phyloP scores from a whole-genome alignment of 345 rosid species.

The Brassica carinata region DNA sequence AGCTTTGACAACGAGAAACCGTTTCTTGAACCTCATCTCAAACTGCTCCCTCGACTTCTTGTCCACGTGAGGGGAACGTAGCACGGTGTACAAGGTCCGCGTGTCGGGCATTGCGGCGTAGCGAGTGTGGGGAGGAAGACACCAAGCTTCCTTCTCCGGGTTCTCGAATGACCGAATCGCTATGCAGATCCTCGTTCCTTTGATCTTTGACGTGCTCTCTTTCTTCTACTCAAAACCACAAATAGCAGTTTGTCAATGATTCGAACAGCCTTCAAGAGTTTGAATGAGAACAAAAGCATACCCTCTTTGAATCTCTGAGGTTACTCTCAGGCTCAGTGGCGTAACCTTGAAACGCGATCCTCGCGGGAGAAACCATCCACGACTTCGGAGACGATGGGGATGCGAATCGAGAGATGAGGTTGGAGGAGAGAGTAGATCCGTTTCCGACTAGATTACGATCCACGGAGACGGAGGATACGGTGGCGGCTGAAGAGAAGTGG shows the following conservation, averaged over 20 bases:
- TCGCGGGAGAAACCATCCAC: conserved; percentile 40
- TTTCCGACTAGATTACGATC: neutral
- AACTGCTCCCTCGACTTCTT: conserved; percentile 40
- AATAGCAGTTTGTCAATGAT: neutral
- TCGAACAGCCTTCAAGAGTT: neutral
- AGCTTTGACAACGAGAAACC: conserved; percentile 37
- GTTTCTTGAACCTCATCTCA: conserved; percentile 39
- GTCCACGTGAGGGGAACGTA: conserved; percentile 36
- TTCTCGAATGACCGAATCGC: conserved; percentile 32
- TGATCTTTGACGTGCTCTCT: conserved; percentile 40
- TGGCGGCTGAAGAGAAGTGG: conserved; percentile 21
- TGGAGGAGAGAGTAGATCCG: conserved; percentile 10
- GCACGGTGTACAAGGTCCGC: conserved; percentile 27
- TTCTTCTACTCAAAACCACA: conserved; percentile 53
- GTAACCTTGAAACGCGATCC: conserved; percentile 51
- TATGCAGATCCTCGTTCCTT: conserved; percentile 37
- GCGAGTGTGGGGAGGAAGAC: conserved; percentile 37
- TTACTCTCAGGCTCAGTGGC: neutral
- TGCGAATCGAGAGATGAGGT: too few species aligned
- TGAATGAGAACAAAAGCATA: conserved; percentile 12
- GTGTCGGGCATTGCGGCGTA: conserved; percentile 41
- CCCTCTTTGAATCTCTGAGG: conserved; percentile 36
- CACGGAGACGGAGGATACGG: conserved; percentile 8
- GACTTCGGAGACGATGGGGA: conserved; percentile 39
- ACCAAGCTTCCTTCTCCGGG: conserved; percentile 36